phyloP scores from a whole-genome alignment of 257 asterid genomes.

The Catharanthus roseus region DNA sequence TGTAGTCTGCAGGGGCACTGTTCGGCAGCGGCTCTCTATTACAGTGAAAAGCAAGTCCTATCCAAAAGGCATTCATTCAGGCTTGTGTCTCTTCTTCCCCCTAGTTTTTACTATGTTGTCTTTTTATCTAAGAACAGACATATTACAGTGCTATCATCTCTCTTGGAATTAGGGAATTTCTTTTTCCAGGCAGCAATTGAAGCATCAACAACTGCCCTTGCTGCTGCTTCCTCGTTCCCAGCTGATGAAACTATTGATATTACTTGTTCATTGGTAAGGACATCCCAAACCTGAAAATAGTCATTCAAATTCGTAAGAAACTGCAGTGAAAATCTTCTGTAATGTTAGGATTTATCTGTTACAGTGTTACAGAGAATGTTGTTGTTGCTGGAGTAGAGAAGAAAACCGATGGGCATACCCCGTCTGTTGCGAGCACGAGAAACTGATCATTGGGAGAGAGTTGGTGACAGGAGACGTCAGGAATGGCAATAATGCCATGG shows the following conservation, averaged over 20 bases:
- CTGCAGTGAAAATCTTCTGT: no score
- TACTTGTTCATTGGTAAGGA: constrained; percentile 59
- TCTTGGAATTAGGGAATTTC: constrained; percentile 52
- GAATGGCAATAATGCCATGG: constrained; percentile 61
- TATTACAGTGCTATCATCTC: constrained; percentile 69
- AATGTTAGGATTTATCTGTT: no score
- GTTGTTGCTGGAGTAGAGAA: no score
- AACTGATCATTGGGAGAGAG: constrained; percentile 54
- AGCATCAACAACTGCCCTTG: constrained; percentile 66
- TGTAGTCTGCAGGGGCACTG: neutral
- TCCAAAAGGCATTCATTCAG: neutral
- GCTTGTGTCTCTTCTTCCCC: neutral
- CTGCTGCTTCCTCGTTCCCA: constrained; percentile 45
- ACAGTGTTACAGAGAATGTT: no score
- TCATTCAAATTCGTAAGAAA: neutral
- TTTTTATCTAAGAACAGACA: constrained; percentile 46
- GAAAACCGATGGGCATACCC: no score
- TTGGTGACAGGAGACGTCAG: constrained; percentile 53
- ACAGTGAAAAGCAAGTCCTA: no score
- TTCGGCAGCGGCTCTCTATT: no score
- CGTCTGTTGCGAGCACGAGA: constrained; percentile 78
- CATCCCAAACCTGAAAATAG: constrained; percentile 74
- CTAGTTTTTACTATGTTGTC: neutral
- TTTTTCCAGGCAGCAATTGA: constrained; percentile 54
- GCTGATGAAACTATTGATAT: constrained; percentile 40